Conservation (phyloP, 2,329 filamentous ascomycete genomes). For the Huntiella moniliformis region DNA sequence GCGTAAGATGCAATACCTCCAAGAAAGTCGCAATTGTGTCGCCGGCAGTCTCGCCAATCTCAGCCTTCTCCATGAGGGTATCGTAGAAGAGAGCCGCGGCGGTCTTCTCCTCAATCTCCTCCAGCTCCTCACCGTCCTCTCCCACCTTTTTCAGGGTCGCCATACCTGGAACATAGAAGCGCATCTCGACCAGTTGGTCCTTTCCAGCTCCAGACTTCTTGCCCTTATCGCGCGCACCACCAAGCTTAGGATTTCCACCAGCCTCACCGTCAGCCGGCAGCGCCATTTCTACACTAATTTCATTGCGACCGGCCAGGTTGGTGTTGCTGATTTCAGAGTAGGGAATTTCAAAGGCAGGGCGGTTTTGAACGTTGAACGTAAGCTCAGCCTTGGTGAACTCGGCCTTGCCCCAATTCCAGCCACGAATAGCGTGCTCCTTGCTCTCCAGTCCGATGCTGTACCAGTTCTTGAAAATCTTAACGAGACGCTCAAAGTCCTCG, state of each 20-base stretch:
- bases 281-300: conserved; percentile 89
- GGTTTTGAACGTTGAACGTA: conserved; percentile 90
- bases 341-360: conserved; percentile 87
- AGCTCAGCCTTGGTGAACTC: conserved; percentile 93
- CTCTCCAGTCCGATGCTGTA: conserved; percentile 85
- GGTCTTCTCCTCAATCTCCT: conserved; percentile 67
- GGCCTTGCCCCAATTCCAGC: conserved; percentile 99
- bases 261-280: conserved; percentile 53
- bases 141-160: conserved; percentile 54
- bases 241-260: conserved; percentile 47
- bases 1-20: conserved; percentile 85
- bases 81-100: conserved; percentile 97
- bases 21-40: conserved; percentile 96
- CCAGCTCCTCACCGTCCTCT: conserved; percentile 44
- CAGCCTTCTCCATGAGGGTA: conserved; percentile 91
- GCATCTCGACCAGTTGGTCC: conserved; percentile 94
- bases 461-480: conserved; percentile 94
- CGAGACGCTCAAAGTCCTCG: conserved; percentile 81
- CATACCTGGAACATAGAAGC: conserved; percentile 92
- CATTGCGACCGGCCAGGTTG: conserved; percentile 91
- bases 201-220: conserved; percentile 77
- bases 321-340: conserved; percentile 97
- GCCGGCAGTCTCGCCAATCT: conserved; percentile 97
- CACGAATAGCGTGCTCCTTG: conserved; percentile 83
- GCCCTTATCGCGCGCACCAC: conserved; percentile 56